A percentile compares a stretch with the other conserved stretches of the same genome.
Conservation (phyloP, 768 basidiomycete genomes). For the Candolleomyces efflorescens region DNA sequence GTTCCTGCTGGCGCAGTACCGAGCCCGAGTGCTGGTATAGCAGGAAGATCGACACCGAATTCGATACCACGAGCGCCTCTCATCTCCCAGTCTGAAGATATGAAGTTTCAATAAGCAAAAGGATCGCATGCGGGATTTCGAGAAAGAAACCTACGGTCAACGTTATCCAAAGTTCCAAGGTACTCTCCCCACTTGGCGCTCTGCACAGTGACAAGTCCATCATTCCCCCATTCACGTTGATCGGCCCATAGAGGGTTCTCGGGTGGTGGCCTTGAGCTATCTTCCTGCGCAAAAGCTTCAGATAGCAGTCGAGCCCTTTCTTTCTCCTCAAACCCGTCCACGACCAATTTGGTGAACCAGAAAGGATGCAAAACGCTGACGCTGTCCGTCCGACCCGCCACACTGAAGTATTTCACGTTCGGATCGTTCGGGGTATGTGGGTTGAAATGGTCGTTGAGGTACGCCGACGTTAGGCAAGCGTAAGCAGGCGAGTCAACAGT, state of each 20-base stretch:
- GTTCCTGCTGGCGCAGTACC: conserved; percentile 18
- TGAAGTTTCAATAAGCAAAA: not conserved
- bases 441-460: conserved; percentile 78
- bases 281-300: conserved; percentile 21
- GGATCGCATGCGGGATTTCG: not conserved
- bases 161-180: conserved; percentile 81
- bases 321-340: conserved; percentile 77
- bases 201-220: conserved; percentile 88
- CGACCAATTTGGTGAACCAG: conserved; percentile 93
- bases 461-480: conserved; percentile 84
- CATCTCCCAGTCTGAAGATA: conserved; percentile 79
- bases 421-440: conserved; percentile 76
- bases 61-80: conserved; percentile 83
- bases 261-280: conserved; percentile 6
- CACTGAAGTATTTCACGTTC: conserved; percentile 86
- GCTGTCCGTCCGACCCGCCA: conserved; percentile 69
- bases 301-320: conserved; percentile 46
- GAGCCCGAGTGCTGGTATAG: conserved; percentile 40
- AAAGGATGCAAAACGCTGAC: conserved; percentile 88
- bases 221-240: conserved; percentile 74
- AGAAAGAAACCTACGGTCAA: conserved; percentile 56
- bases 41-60: conserved; percentile 55
- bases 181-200: conserved; percentile 97
- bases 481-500: conserved; percentile 96
- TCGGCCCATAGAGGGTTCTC: conserved; percentile 41